Percentiles rank a stretch among this genome's conserved stretches.
phyloP scores from a whole-genome alignment of 2,329 filamentous ascomycete genomes.

The Colletotrichum sp. region DNA sequence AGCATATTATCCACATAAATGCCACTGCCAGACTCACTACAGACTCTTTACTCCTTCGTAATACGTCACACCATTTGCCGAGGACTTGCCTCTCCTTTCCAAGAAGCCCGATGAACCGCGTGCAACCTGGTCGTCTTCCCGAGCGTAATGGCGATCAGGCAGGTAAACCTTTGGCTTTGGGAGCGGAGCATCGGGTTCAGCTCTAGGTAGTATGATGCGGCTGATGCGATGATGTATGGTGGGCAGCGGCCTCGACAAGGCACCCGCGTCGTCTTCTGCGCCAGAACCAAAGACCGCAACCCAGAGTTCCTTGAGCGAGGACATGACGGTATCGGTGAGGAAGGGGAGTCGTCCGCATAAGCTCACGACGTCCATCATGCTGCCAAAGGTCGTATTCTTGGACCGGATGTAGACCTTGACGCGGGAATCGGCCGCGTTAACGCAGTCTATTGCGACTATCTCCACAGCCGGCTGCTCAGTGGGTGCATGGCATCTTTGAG shows the following conservation, averaged over 20 bases:
- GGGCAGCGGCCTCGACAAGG: not conserved
- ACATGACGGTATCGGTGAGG: not conserved
- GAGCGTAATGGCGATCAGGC: slow-evolving; percentile 37
- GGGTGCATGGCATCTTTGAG: not conserved
- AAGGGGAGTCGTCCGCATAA: slow-evolving; percentile 21
- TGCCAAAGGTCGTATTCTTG: slow-evolving; percentile 31
- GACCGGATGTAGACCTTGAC: slow-evolving; percentile 42
- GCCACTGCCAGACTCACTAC: not conserved
- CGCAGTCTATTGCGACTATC: slow-evolving; percentile 38
- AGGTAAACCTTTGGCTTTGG: slow-evolving; percentile 36
- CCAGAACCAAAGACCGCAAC: not conserved
- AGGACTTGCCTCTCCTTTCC: not conserved
- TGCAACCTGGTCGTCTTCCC: slow-evolving; percentile 7
- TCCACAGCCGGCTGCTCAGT: not conserved
- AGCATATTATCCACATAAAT: not conserved
- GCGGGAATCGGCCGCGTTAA: slow-evolving; percentile 29
- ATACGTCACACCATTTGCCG: not conserved
- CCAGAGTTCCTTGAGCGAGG: not conserved
- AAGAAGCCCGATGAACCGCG: not conserved
- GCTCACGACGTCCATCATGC: slow-evolving; percentile 27
- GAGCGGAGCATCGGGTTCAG: slow-evolving; percentile 14
- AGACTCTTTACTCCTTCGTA: not conserved
- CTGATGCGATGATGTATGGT: slow-evolving; percentile 31
- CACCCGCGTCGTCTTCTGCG: slow-evolving; percentile 4
- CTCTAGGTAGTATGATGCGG: slow-evolving; percentile 36